Conservation (phyloP, 441 rosid species). For the Daphne laureola region DNA sequence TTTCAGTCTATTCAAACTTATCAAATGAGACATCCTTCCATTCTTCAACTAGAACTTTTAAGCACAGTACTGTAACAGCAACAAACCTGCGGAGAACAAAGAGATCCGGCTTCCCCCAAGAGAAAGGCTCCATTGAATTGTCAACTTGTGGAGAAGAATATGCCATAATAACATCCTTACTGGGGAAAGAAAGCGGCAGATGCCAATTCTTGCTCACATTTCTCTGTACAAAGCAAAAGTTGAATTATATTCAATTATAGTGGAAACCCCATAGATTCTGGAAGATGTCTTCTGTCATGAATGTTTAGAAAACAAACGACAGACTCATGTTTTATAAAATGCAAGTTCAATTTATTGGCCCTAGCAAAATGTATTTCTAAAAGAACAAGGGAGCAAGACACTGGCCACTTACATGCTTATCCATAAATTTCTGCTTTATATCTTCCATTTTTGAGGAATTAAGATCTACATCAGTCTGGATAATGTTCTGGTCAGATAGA, state of each 20-base stretch:
- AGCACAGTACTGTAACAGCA: conserved; percentile 6
- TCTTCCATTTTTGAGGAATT: conserved; percentile 29
- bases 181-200: conserved; percentile 82
- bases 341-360: no score
- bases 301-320: no score
- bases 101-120: conserved; percentile 93
- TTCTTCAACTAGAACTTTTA: no score
- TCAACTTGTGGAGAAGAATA: conserved; percentile 88
- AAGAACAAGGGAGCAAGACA: conserved; percentile 6
- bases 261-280: no score
- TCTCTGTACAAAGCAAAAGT: conserved; percentile 36
- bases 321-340: no score
- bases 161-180: conserved; percentile 75
- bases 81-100: conserved; percentile 71
- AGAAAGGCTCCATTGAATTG: conserved; percentile 76
- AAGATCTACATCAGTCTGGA: conserved; percentile 23
- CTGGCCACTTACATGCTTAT: conserved; percentile 56
- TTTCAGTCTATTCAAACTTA: neutral
- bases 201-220: conserved; percentile 99
- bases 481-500: conserved; percentile 15
- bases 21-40: neutral
- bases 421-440: conserved; percentile 70
- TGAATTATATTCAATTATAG: no score
- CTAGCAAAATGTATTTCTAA: no score
- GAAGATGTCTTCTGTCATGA: no score